These are phyloP conservation scores for Talaromyces verruculosus DNA, from an alignment of 2,329 filamentous ascomycete species.

Conservation along the genomic window DNA sequence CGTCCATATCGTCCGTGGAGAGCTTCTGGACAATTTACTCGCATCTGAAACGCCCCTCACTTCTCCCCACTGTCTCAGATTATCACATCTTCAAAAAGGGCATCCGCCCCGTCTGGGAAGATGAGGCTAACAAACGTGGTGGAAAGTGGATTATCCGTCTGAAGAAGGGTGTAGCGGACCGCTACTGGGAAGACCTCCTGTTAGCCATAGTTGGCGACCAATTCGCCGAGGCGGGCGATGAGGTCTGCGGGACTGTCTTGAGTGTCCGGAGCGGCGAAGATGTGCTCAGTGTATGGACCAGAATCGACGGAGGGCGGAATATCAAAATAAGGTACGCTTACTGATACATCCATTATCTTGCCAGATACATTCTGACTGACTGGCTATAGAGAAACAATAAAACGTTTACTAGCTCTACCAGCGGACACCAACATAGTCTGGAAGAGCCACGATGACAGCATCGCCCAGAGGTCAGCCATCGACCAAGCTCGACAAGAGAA, in stretches of 20 bases:
- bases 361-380: conserved; percentile 14
- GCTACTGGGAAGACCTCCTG: conserved; percentile 94
- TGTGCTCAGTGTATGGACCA: conserved; percentile 96
- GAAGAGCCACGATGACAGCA: conserved; percentile 95
- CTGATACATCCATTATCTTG: too few relatives aligned
- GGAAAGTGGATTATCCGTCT: conserved; percentile 97
- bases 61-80: conserved; percentile 86
- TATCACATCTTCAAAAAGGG: conserved; percentile 98
- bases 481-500: conserved; percentile 92
- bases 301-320: conserved; percentile 87
- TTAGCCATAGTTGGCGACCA: conserved; percentile 91
- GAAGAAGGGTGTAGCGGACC: conserved; percentile 95
- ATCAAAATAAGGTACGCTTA: conserved; percentile 81
- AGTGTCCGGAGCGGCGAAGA: conserved; percentile 95
- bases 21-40: conserved; percentile 88
- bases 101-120: conserved; percentile 96
- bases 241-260: conserved; percentile 91
- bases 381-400: conserved; percentile 78
- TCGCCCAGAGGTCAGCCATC: conserved; percentile 84
- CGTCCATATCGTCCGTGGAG: conserved; percentile 76
- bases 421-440: conserved; percentile 87
- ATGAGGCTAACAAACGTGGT: conserved; percentile 91
- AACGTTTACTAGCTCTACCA: conserved; percentile 81
- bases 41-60: conserved; percentile 85
- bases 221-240: conserved; percentile 86